phyloP scores from a whole-genome alignment of 2,329 filamentous ascomycete genomes.

The Talaromyces sp. region DNA sequence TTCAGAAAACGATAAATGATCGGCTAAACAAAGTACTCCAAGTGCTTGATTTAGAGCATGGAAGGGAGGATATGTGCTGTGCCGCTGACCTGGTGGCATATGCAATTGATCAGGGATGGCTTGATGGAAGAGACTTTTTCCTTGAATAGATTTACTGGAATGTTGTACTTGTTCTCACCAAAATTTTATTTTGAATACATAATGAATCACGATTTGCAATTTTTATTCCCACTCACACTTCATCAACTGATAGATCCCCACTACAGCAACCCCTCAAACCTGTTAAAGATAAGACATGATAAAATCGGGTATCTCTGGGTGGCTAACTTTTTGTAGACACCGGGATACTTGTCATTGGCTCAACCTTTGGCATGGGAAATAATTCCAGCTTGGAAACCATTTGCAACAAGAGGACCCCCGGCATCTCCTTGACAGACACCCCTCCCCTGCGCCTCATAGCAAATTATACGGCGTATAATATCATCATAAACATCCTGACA shows the following conservation, averaged over 20 bases:
- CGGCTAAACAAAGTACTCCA: slow-evolving; percentile 27
- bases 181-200: not conserved
- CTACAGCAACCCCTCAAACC: no score
- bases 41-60: slow-evolving; percentile 32
- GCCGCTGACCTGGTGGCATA: slow-evolving; percentile 39
- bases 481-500: no score
- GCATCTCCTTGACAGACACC: not conserved
- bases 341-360: not conserved
- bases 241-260: no score
- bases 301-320: not conserved
- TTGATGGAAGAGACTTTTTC: slow-evolving; percentile 35
- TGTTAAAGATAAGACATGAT: no score
- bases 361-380: not conserved
- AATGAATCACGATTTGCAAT: not conserved
- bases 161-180: not conserved
- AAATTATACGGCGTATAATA: no score
- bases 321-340: not conserved
- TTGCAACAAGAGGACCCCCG: not conserved
- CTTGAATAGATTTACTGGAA: slow-evolving; percentile 1
- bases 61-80: slow-evolving; percentile 37
- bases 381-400: not conserved
- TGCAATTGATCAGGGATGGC: slow-evolving; percentile 38
- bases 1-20: slow-evolving; percentile 26
- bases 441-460: no score
- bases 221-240: no score